A percentile compares a stretch with the other conserved stretches of the same genome.
phyloP scores from a whole-genome alignment of 2,329 filamentous ascomycete species.

The Clonostachys rhizophaga region DNA sequence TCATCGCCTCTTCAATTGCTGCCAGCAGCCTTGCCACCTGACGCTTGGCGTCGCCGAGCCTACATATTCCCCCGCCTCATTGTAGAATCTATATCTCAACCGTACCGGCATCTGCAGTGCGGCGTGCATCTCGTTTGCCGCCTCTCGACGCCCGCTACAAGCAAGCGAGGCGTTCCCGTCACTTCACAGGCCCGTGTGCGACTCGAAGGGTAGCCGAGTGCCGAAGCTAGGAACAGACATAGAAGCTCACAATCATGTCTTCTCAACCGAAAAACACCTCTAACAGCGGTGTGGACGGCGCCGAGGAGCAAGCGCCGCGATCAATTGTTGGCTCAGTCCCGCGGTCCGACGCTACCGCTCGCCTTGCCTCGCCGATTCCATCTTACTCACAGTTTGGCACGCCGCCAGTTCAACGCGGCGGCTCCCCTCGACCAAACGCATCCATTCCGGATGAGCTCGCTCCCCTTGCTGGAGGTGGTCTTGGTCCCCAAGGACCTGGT shows the following conservation, averaged over 20 bases:
- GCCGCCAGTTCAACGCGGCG: constrained; percentile 21
- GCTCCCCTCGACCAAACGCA: constrained; percentile 19
- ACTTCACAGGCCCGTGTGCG: too few species aligned
- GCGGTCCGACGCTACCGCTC: constrained; percentile 55
- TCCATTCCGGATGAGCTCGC: constrained; percentile 37
- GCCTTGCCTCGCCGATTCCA: constrained; percentile 53
- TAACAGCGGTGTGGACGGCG: constrained; percentile 25
- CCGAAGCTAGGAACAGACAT: too few species aligned
- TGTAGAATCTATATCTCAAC: too few species aligned
- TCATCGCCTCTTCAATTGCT: too few species aligned
- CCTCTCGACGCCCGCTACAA: too few species aligned
- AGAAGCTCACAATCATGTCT: constrained; percentile 17
- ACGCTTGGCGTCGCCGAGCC: too few species aligned
- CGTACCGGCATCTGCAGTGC: too few species aligned
- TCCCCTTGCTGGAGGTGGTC: constrained; percentile 61
- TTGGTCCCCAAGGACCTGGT: constrained; percentile 69
- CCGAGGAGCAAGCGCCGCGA: not conserved
- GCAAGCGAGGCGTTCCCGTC: too few species aligned
- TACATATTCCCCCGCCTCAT: too few species aligned
- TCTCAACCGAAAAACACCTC: constrained; percentile 28
- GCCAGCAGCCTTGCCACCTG: too few species aligned
- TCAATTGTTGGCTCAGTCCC: constrained; percentile 43
- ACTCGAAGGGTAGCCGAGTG: too few species aligned
- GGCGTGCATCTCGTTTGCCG: too few species aligned
- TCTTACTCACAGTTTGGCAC: constrained; percentile 28